Percentiles rank a stretch among this genome's conserved stretches.
Evolutionary conservation across 371 early-diverging fungal species (phyloP).

Genomic region (Quaeritorhiza haematococci): DNA sequence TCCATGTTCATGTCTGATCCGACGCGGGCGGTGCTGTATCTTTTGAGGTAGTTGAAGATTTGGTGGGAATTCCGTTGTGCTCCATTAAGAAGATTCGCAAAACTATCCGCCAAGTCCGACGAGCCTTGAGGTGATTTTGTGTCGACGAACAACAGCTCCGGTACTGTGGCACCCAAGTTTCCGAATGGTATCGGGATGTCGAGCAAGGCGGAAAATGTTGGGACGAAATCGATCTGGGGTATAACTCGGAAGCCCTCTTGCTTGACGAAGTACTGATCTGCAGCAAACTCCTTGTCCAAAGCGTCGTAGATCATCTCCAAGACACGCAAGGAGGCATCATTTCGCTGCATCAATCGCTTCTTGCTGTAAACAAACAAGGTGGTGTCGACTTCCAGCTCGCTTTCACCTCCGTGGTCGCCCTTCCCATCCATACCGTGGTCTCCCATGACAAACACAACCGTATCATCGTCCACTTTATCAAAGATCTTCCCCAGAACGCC

Average conservation of each 20-base stretch:
- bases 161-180: slow-evolving; percentile 81
- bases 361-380: slow-evolving; percentile 70
- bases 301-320: slow-evolving; percentile 4
- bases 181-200: slow-evolving; percentile 88
- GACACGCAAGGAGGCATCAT: slow-evolving; percentile 9
- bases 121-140: too few relatives aligned
- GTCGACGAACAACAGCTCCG: slow-evolving; percentile 52
- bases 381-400: slow-evolving; percentile 80
- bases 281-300: slow-evolving; percentile 4
- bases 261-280: slow-evolving; percentile 3
- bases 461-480: slow-evolving; percentile 71
- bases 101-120: slow-evolving; percentile 1
- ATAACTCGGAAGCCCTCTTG: slow-evolving; percentile 41
- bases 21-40: slow-evolving; percentile 32
- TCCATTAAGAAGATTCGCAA: slow-evolving; percentile 47
- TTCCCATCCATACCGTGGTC: slow-evolving; percentile 99
- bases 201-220: slow-evolving; percentile 77
- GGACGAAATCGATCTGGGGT: slow-evolving; percentile 84
- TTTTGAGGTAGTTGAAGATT: slow-evolving; percentile 62
- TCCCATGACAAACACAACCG: slow-evolving; percentile 89
- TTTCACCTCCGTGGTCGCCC: slow-evolving; percentile 98
- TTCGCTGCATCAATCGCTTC: slow-evolving; percentile 16
- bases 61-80: slow-evolving; percentile 74
- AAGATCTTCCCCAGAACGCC: slow-evolving; percentile 63
- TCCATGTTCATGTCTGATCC: neutral